Percentiles rank a stretch among this genome's conserved stretches.
Conservation (phyloP, 106 monocot genomes). For the Dendrobium chrysotoxum region DNA sequence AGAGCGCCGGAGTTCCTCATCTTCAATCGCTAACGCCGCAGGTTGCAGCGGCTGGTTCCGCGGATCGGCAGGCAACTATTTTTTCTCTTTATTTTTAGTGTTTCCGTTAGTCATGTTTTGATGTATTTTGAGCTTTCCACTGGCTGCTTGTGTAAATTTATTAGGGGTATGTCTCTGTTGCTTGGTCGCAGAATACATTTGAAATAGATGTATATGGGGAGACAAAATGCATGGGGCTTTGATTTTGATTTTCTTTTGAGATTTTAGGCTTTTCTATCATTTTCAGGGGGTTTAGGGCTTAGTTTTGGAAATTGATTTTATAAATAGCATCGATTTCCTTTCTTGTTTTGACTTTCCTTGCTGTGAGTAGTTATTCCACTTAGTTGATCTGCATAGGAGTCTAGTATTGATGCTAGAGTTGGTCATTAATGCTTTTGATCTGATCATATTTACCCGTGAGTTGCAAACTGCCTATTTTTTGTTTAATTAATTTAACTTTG, state of each 20-base stretch:
- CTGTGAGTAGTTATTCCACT: neutral
- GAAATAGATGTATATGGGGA: neutral
- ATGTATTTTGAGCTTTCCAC: neutral
- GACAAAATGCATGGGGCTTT: neutral
- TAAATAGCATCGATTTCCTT: neutral
- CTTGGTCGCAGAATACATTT: neutral
- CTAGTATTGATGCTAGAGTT: neutral
- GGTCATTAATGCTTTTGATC: neutral
- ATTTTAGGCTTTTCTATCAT: neutral
- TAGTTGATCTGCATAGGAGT: neutral
- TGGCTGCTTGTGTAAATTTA: neutral
- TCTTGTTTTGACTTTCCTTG: neutral
- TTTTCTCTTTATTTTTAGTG: neutral
- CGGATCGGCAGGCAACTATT: neutral
- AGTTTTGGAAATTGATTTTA: neutral
- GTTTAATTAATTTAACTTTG: neutral
- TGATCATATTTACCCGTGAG: neutral
- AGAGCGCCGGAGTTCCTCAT: neutral
- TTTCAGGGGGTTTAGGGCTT: neutral
- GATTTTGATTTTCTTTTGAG: neutral
- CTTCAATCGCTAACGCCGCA: neutral
- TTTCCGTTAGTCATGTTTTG: neutral
- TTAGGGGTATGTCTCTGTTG: neutral
- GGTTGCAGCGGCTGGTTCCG: neutral
- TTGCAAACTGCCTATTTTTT: neutral